Base-by-base conservation (phyloP, 306 rosid species). In the Cucurbita argyrosperma region DNA sequence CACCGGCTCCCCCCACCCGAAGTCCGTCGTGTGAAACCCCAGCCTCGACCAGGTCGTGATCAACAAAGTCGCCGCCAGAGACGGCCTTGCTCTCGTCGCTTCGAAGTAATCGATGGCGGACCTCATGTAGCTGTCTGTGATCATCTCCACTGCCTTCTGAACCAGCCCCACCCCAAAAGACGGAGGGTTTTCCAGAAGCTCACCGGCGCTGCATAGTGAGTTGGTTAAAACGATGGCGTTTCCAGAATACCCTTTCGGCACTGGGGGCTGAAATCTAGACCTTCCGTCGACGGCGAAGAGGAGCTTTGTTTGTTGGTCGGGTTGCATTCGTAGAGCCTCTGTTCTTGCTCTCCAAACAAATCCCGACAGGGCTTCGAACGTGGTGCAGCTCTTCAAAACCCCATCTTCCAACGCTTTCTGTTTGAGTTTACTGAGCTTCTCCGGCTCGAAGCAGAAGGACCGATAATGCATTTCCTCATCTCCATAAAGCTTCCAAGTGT, bases 271-370 rank as follows among this genome's bases (percentile, higher is more conserved):
- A 10, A 89, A 88, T 75, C 83, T 86, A 0, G 89, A 71, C 77
- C 95, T 79, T 10, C 91, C 95, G 53, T 94, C 97, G 10, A 85
- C 97, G 0, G 96, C 95, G 14, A 94, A 89, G 54, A 90, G 92
- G 1, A 94, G 90, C 83, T 90, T 91, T 3, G 89, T 89, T 62
- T 85, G 55, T 51, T 94, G 91, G 8, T 94, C 79, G 8, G 95
- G 82, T 2, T 77, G 58, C 95, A 94, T 83, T 55, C 79, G 80
- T 5, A 94, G 57, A 3, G 98, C 84, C 68, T 47, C 71, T 3
- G 90, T 90, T 81, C 99, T 70, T 9, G 97, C 82, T 56, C 82
- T 88, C 99, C 99, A 91, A 0, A 94, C 96, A 77, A 94, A 91
- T 15, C 76, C 95, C 3, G 97, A 80, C 50, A 94, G 91, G 2